Conservation (phyloP, 306 rosid species). For the Castanea sativa region DNA sequence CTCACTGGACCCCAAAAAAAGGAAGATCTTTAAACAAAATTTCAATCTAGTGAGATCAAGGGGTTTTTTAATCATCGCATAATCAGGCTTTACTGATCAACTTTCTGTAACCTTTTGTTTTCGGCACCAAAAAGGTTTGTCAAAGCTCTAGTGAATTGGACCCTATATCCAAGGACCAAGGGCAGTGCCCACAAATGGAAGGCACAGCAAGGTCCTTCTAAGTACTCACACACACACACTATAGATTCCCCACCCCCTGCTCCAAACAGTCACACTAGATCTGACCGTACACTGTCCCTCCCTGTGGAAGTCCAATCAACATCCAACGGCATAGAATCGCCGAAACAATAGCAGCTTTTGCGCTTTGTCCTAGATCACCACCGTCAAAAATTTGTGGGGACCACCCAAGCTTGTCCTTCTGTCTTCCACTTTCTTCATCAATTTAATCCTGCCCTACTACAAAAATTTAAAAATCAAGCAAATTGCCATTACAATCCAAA, state of each 20-base stretch:
- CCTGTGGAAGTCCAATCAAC: constrained; percentile 16
- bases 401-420: constrained; percentile 23
- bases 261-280: constrained; percentile 16
- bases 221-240: neutral
- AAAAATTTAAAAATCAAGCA: neutral
- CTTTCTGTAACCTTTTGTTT: neutral
- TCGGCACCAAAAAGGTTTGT: neutral
- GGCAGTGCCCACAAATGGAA: neutral
- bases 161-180: neutral
- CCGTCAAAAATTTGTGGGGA: constrained; percentile 14
- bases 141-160: neutral
- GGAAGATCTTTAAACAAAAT: neutral
- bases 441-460: neutral
- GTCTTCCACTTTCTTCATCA: constrained; percentile 33
- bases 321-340: neutral
- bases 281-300: constrained; percentile 33
- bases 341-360: neutral
- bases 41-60: neutral
- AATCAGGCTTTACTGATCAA: neutral
- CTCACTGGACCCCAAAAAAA: neutral
- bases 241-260: constrained; percentile 4
- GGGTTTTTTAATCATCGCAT: neutral
- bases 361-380: neutral
- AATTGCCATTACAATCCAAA: neutral
- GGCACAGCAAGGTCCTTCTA: neutral